phyloP scores from a whole-genome alignment of 495 filamentous ascomycete species.

The Annulohypoxylon maeteangense region DNA sequence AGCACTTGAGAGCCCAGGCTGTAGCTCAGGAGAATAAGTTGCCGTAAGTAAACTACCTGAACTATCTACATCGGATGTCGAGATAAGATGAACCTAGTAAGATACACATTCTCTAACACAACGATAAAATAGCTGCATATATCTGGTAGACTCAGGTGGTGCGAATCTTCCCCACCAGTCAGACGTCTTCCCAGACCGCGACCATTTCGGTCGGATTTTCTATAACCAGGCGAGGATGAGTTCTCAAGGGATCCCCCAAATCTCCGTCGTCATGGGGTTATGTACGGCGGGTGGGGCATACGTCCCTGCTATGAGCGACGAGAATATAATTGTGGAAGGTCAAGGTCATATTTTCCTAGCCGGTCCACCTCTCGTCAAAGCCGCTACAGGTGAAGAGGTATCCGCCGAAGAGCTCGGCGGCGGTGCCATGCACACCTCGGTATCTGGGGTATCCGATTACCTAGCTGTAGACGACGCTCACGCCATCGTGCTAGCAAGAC shows the following conservation, averaged over 20 bases:
- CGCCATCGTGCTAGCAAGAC: constrained; percentile 84
- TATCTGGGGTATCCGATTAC: constrained; percentile 97
- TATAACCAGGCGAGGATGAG: constrained; percentile 98
- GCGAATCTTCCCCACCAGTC: constrained; percentile 96
- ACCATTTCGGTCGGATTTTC: constrained; percentile 98
- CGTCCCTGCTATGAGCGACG: constrained; percentile 96
- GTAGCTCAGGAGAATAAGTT: constrained; percentile 87
- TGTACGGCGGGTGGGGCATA: constrained; percentile 97
- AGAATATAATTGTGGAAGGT: constrained; percentile 93
- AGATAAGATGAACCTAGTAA: background rate
- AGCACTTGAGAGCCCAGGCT: constrained; percentile 92
- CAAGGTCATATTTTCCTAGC: constrained; percentile 98
- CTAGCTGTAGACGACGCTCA: constrained; percentile 94
- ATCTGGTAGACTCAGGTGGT: constrained; percentile 95
- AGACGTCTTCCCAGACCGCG: constrained; percentile 94
- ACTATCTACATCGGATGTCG: background rate
- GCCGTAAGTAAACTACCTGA: constrained; percentile 58
- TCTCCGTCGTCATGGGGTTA: constrained; percentile 97
- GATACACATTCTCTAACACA: constrained; percentile 10
- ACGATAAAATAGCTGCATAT: constrained; percentile 73
- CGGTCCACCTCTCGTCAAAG: constrained; percentile 94
- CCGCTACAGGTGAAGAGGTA: constrained; percentile 93
- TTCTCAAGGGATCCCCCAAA: constrained; percentile 86
- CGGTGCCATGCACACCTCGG: constrained; percentile 87
- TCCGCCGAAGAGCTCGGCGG: constrained; percentile 93